Percentiles rank a stretch among this genome's conserved stretches.
phyloP scores from a whole-genome alignment of 2,329 filamentous ascomycete species.

The Endocalyx cinctus region DNA sequence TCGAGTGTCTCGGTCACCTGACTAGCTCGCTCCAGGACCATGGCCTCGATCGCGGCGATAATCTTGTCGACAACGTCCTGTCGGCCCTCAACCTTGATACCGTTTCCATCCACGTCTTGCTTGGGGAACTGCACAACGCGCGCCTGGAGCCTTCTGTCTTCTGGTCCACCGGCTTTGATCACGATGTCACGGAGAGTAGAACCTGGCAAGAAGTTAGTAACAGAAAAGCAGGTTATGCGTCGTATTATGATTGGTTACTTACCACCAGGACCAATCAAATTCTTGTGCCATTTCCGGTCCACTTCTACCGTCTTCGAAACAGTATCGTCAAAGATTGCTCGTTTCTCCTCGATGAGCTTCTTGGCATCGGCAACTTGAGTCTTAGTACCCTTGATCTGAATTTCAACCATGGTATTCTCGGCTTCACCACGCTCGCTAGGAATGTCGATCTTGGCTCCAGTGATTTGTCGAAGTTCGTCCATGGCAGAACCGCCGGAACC shows the following conservation, averaged over 20 bases:
- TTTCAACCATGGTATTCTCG: constrained; percentile 68
- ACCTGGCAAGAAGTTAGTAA: constrained; percentile 52
- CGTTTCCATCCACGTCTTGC: constrained; percentile 74
- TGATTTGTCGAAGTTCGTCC: constrained; percentile 80
- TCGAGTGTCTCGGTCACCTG: constrained; percentile 76
- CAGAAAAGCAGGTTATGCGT: no score
- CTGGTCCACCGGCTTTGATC: constrained; percentile 79
- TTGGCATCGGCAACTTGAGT: constrained; percentile 86
- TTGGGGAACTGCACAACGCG: constrained; percentile 94
- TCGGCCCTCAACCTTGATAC: constrained; percentile 84
- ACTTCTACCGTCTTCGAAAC: constrained; percentile 78
- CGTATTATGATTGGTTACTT: constrained; percentile 38
- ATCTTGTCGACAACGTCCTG: constrained; percentile 85
- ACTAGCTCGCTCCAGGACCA: constrained; percentile 78
- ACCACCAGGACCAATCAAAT: constrained; percentile 86
- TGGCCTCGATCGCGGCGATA: constrained; percentile 71
- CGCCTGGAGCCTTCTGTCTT: constrained; percentile 76
- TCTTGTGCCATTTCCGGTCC: constrained; percentile 90
- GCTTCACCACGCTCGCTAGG: constrained; percentile 73
- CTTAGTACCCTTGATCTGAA: constrained; percentile 89
- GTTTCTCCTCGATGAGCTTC: constrained; percentile 83
- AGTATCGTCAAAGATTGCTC: constrained; percentile 84
- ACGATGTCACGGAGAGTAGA: constrained; percentile 84
- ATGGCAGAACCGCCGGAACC: constrained; percentile 86
- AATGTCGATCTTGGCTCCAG: constrained; percentile 87